Base-by-base conservation (phyloP, 768 basidiomycete species). In the Crassisporium funariophilum region DNA sequence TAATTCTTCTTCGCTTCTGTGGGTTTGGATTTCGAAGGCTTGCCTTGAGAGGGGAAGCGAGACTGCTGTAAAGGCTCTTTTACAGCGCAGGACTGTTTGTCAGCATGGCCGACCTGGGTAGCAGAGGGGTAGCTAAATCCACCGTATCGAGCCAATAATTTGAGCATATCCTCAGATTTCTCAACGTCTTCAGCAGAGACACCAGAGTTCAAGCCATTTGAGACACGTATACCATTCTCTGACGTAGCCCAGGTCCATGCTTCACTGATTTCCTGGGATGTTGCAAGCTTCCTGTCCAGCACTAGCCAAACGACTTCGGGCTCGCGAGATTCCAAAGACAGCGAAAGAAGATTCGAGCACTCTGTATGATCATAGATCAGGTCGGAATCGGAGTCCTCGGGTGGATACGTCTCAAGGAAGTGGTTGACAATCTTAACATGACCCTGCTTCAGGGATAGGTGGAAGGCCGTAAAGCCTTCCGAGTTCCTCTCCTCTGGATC, bases 401-500 rank as follows among this genome's bases (percentile, higher is more conserved):
- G 81, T 31, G 80, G 69, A 58, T 85, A 80, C 20, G 67, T 66
- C 43, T 86, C 70, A 56, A 90, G 71, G 70, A 89, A 82, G 69
- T 83, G 73, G 33, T 73, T 66, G 48, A 84, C 62, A 49, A 88
- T 71, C 10, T 73, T 52, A 22, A 80, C 56, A 53, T 82, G 69
- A 9, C 84, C 82, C 46, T 58, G 58, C 57, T 73, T 67, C 7
- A 90, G 60, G 8, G 85, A 84, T 41, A 81, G 54, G 62, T 91
- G 87, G 67, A 88, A 82, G 2, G 84, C 76, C 3, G 86, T 86
- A 39, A 76, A 68, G 17, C 77, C 77, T 40, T 70, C 53, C 0
- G 72, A 74, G 63, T 89, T 75, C 42, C 79, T 76, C 60, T 90
- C 88, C 50, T 88, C 87, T 15, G 79, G 72, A 52, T 88, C 84